These are phyloP conservation scores for Samsoniella hepiali DNA, from an alignment of 2,329 filamentous ascomycete species.

Conservation along the genomic window DNA sequence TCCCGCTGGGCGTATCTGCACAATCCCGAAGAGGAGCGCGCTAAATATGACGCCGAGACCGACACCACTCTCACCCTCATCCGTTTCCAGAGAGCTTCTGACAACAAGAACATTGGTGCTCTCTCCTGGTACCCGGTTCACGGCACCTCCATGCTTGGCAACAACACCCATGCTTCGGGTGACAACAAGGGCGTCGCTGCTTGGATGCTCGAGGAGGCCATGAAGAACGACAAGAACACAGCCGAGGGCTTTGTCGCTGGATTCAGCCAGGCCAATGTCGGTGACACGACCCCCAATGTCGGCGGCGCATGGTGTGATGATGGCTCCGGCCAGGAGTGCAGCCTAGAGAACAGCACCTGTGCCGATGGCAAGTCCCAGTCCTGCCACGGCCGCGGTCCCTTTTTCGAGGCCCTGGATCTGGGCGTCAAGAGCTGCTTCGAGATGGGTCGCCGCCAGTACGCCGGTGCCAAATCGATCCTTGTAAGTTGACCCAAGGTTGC, in stretches of 20 bases:
- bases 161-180: constrained; percentile 85
- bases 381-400: constrained; percentile 72
- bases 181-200: constrained; percentile 96
- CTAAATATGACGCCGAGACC: constrained; percentile 55
- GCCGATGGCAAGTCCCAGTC: constrained; percentile 63
- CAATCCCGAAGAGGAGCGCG: constrained; percentile 75
- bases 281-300: constrained; percentile 86
- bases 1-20: constrained; percentile 84
- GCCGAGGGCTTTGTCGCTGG: constrained; percentile 76
- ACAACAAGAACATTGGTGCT: constrained; percentile 73
- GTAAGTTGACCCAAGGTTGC: constrained; percentile 27
- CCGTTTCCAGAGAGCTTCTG: constrained; percentile 70
- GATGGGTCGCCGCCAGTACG: constrained; percentile 69
- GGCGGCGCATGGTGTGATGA: constrained; percentile 88
- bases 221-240: constrained; percentile 51
- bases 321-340: constrained; percentile 68
- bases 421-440: constrained; percentile 73
- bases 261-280: constrained; percentile 88
- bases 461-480: constrained; percentile 49
- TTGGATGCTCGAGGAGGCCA: constrained; percentile 73
- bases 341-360: constrained; percentile 81
- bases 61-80: constrained; percentile 69
- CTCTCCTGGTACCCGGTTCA: constrained; percentile 92
- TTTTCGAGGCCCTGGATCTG: constrained; percentile 64
- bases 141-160: constrained; percentile 85